These are phyloP conservation scores for Coemansia sp. DNA, from an alignment of 192 early-diverging fungal species.

Conservation along the genomic window DNA sequence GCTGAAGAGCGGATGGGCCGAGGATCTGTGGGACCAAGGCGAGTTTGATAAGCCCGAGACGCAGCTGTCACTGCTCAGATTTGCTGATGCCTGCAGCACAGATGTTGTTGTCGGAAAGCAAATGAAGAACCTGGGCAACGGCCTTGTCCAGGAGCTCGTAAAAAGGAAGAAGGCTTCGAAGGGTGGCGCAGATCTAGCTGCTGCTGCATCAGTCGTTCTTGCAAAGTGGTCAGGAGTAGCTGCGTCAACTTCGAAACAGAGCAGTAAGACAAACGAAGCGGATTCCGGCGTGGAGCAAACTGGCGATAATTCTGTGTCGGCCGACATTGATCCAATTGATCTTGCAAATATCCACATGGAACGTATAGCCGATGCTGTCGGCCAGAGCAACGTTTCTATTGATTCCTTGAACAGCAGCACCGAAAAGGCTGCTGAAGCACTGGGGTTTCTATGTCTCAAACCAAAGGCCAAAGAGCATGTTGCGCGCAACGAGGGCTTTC, in stretches of 20 bases:
- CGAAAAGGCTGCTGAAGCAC: slow-evolving; percentile 69
- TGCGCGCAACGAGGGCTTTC: slow-evolving; percentile 56
- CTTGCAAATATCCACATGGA: slow-evolving; percentile 41
- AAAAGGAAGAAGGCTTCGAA: slow-evolving; percentile 46
- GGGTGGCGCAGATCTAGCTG: slow-evolving; percentile 43
- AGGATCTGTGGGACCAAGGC: slow-evolving; percentile 74
- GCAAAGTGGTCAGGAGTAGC: slow-evolving; percentile 61
- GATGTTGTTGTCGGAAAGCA: slow-evolving; percentile 60
- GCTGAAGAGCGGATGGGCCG: slow-evolving; percentile 61
- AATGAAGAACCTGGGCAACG: slow-evolving; percentile 61
- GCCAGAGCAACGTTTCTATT: neutral
- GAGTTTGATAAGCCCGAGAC: slow-evolving; percentile 70
- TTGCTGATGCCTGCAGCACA: slow-evolving; percentile 52
- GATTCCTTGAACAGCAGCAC: slow-evolving; percentile 20
- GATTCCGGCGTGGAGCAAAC: neutral
- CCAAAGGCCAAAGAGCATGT: slow-evolving; percentile 70
- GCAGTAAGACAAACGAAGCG: neutral
- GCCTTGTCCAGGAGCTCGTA: slow-evolving; percentile 59
- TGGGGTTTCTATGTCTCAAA: slow-evolving; percentile 78
- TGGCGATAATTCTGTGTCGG: neutral
- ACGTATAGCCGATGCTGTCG: slow-evolving; percentile 16
- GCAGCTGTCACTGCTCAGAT: slow-evolving; percentile 59
- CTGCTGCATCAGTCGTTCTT: slow-evolving; percentile 59
- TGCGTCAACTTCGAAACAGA: neutral
- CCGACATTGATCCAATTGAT: slow-evolving; percentile 25